Evolutionary conservation across 495 filamentous ascomycete species (phyloP).

Genomic region (Annulohypoxylon nitens): DNA sequence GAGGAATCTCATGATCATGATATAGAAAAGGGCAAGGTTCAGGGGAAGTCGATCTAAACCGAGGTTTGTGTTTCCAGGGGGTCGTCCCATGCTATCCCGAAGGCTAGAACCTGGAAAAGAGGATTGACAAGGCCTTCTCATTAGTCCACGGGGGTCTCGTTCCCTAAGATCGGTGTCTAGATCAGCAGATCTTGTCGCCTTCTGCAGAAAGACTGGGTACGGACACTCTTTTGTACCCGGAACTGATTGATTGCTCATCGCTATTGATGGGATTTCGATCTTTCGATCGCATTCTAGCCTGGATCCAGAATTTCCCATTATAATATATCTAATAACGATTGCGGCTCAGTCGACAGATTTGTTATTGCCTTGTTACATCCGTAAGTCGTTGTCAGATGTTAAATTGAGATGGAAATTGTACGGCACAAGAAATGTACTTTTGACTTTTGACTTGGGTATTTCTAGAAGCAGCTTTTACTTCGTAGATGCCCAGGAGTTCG

Average conservation of each 20-base stretch:
- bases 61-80: conserved; percentile 21
- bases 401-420: conserved; percentile 37
- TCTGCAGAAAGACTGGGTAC: conserved; percentile 28
- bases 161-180: conserved; percentile 39
- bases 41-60: conserved; percentile 30
- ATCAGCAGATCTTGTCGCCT: conserved; percentile 44
- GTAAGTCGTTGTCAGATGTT: conserved; percentile 37
- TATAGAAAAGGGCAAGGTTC: conserved; percentile 26
- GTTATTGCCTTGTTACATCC: conserved; percentile 21
- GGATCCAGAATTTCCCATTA: conserved; percentile 6
- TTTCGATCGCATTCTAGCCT: conserved; percentile 48
- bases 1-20: conserved; percentile 1
- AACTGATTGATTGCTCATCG: conserved; percentile 28
- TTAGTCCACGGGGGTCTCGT: conserved; percentile 33
- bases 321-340: conserved; percentile 19
- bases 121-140: conserved; percentile 24
- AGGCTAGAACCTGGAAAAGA: conserved; percentile 37
- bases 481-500: not conserved
- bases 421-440: not conserved
- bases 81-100: conserved; percentile 33
- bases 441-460: not conserved
- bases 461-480: not conserved
- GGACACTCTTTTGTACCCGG: conserved; percentile 14
- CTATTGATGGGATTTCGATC: conserved; percentile 7
- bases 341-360: conserved; percentile 30